Base-by-base conservation (phyloP, 2,329 filamentous ascomycete genomes). In the Aureobasidium mangrovei region DNA sequence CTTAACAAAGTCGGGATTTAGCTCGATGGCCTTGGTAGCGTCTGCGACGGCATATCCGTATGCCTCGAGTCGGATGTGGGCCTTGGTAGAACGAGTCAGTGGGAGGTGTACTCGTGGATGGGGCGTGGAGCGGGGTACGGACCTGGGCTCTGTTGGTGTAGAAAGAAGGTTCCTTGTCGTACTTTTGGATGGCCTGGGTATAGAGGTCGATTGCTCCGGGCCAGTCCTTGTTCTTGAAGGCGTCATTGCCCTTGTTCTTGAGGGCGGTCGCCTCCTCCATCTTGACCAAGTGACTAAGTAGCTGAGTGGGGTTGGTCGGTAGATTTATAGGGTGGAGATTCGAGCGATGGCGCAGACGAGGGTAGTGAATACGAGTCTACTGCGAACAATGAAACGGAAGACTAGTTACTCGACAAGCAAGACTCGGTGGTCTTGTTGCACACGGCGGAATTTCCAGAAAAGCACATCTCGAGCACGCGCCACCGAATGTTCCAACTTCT, bases 91-190 rank as follows among this genome's bases (percentile, higher is more conserved):
- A 5, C 7, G 40, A 28, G 36, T 45, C 28, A 53, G 39, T 28
- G 7, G 6, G 6, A 10, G 2, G 24, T 27, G 9, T 38, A 44
- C 31, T 29, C 55, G 31, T 33, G 31, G 49, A 4, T 12, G 31
- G 4, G 7, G 18, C 53, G 12, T 46, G 18, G 26, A 42, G 51
- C 33, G 41, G 46, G 49, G 58, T 55, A 73, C 79, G 59, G 70
- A 95, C 91, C 81, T 96, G 91, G 24, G 93, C 93, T 69, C 93
- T 81, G 74, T 98, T 98, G 64, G 88, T 90, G 74, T 83, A 97
- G 74, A 91, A 97, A 0, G 91, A 86, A 5, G 91, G 87, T 65
- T 97, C 86, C 62, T 86, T 78, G 66, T 85, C 81, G 72, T 95
- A 84, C 62, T 88, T 73, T 57, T 86, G 84, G 67, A 98, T 97